Evolutionary conservation across 805 yeast species (phyloP).

Genomic region (Barnettozyma wickerhamii): DNA sequence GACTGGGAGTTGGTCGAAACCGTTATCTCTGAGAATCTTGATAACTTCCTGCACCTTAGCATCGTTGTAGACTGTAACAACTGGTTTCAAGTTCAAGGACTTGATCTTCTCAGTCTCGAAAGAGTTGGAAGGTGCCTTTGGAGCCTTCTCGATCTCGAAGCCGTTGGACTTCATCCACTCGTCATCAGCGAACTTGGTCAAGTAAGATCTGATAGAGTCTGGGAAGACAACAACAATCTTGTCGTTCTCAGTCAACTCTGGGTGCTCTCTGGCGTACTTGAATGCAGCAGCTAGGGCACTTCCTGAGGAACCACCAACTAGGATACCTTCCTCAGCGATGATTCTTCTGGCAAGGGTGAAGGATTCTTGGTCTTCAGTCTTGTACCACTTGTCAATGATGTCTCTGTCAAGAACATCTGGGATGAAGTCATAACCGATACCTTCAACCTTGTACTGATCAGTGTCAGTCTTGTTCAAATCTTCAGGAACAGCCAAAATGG

Average conservation of each 20-base stretch:
- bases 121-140: slow-evolving; percentile 37
- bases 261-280: slow-evolving; percentile 56
- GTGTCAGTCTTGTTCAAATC: slow-evolving; percentile 51
- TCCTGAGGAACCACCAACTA: slow-evolving; percentile 90
- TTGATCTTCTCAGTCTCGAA: slow-evolving; percentile 55
- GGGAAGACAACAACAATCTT: slow-evolving; percentile 79
- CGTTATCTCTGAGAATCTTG: slow-evolving; percentile 65
- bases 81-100: slow-evolving; percentile 74
- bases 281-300: slow-evolving; percentile 78
- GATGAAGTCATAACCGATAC: slow-evolving; percentile 85
- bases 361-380: slow-evolving; percentile 79
- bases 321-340: slow-evolving; percentile 78
- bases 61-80: slow-evolving; percentile 61
- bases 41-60: slow-evolving; percentile 63
- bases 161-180: slow-evolving; percentile 85
- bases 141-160: slow-evolving; percentile 51
- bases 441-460: slow-evolving; percentile 74
- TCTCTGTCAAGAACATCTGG: slow-evolving; percentile 74
- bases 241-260: slow-evolving; percentile 64
- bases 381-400: slow-evolving; percentile 73
- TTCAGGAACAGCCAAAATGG: slow-evolving; percentile 79
- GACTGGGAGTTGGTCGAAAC: slow-evolving; percentile 85
- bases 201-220: slow-evolving; percentile 80
- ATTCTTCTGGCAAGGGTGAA: slow-evolving; percentile 78
- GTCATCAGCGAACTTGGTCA: slow-evolving; percentile 84